These are phyloP conservation scores for Camelina neglecta DNA, from an alignment of 345 rosid species.

Conservation along the genomic window DNA sequence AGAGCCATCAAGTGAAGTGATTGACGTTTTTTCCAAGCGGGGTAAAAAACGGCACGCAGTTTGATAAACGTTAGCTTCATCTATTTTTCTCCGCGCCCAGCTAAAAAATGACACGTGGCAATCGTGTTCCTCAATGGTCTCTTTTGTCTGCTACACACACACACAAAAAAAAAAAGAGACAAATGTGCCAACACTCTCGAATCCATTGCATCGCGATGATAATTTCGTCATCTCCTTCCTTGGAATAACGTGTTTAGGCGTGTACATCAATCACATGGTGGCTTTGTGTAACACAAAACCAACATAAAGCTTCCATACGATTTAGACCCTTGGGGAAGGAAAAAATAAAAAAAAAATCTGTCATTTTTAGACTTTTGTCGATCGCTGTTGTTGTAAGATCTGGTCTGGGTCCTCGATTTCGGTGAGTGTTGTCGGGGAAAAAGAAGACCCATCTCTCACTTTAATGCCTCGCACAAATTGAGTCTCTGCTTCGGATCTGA, in stretches of 20 bases:
- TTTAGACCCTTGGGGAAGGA: slow-evolving; percentile 4
- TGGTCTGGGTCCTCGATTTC: slow-evolving; percentile 24
- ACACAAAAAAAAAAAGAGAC: background rate
- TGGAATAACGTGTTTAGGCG: slow-evolving; percentile 33
- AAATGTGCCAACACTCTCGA: slow-evolving; percentile 20
- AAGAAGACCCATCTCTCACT: slow-evolving; percentile 10
- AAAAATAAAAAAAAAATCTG: background rate
- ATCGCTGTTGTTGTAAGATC: slow-evolving; percentile 30
- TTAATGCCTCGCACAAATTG: slow-evolving; percentile 6
- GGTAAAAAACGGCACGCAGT: slow-evolving; percentile 43
- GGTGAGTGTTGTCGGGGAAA: slow-evolving; percentile 23
- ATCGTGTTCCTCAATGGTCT: slow-evolving; percentile 35
- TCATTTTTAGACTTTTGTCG: slow-evolving; percentile 32
- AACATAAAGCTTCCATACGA: slow-evolving; percentile 29
- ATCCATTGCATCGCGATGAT: slow-evolving; percentile 19
- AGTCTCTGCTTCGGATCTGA: slow-evolving; percentile 33
- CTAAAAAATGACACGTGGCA: slow-evolving; percentile 41
- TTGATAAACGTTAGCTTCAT: slow-evolving; percentile 27
- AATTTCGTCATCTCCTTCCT: slow-evolving; percentile 34
- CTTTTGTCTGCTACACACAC: slow-evolving; percentile 12
- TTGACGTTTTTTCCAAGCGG: slow-evolving; percentile 17
- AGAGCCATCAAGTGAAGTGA: background rate
- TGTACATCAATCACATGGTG: slow-evolving; percentile 26
- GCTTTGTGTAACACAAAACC: slow-evolving; percentile 24
- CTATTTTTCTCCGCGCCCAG: slow-evolving; percentile 22